Evolutionary conservation across 805 yeast genomes (phyloP), one percentile per base, ranked within the genome.

Genomic region (Yamadazyma nakazawae): DNA sequence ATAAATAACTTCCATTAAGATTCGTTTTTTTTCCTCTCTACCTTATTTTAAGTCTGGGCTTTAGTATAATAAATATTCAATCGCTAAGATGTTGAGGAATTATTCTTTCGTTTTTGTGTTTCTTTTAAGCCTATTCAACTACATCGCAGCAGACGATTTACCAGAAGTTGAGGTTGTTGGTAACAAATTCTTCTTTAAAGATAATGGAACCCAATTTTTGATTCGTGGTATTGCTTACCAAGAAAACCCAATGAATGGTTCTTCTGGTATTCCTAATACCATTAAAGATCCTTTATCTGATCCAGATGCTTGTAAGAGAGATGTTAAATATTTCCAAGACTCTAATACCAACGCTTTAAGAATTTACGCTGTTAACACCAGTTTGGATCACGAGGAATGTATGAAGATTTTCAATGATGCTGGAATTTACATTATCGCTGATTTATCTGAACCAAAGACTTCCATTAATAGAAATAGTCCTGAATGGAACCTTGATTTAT

Each of bases 381-480:
- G 62, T 34, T 52, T 59, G 49, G 60, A 70, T 53, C 76, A 72
- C 53, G 67, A 63, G 47, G 66, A 60, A 14, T 72, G 76, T 58
- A 72, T 72, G 76, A 52, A 62, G 47, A 59, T 60, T 3, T 66
- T 72, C 35, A 76, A 76, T 48, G 74, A 70, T 42, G 76, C 76
- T 21, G 76, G 76, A 30, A 71, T 71, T 45, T 71, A 71, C 52
- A 60, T 71, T 32, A 64, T 71, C 52, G 75, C 75, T 38, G 76
- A 71, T 55, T 66, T 71, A 50, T 63, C 75, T 34, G 90, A 91
- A 61, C 97, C 98, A 3, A 79, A 79, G 39, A 60, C 68, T 37
- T 88, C 97, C 24, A 84, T 92, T 58, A 77, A 80, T 61, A 82
- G 97, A 62, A 79, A 80, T 60, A 66, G 73, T 46, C 98, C 99